phyloP scores from a whole-genome alignment of 2,329 filamentous ascomycete species.

The Pyrenophora teres region DNA sequence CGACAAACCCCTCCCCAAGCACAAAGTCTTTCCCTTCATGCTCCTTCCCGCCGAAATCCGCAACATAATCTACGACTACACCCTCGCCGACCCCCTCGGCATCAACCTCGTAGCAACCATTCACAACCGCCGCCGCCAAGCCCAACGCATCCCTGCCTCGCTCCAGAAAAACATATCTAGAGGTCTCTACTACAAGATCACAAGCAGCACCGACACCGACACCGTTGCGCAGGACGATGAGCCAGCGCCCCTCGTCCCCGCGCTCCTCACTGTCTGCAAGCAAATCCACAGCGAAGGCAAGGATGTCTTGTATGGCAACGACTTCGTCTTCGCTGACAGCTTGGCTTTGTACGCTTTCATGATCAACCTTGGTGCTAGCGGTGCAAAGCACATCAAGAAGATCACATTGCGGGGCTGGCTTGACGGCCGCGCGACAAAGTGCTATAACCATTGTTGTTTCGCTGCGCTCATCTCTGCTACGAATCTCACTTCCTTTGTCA shows the following conservation, averaged over 20 bases:
- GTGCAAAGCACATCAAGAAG: constrained; percentile 28
- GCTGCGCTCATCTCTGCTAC: constrained; percentile 34
- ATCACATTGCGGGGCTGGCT: constrained; percentile 35
- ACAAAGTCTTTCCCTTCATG: constrained; percentile 43
- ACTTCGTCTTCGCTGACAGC: constrained; percentile 35
- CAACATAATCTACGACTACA: constrained; percentile 40
- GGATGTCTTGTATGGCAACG: constrained; percentile 37
- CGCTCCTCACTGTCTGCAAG: constrained; percentile 36
- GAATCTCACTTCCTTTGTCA: constrained; percentile 33
- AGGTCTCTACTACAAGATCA: too few relatives aligned
- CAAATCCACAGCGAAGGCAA: constrained; percentile 36
- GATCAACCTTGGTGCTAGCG: constrained; percentile 34
- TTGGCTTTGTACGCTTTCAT: constrained; percentile 40
- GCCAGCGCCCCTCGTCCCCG: constrained; percentile 21
- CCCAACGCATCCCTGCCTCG: constrained; percentile 24
- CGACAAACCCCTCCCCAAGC: constrained; percentile 33
- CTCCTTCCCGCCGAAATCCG: constrained; percentile 42
- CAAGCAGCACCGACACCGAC: too few relatives aligned
- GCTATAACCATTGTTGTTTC: constrained; percentile 44
- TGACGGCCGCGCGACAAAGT: constrained; percentile 29
- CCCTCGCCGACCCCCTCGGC: constrained; percentile 33
- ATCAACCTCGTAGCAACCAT: constrained; percentile 32
- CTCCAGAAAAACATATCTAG: background rate
- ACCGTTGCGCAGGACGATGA: background rate
- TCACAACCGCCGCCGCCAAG: constrained; percentile 36